phyloP scores from a whole-genome alignment of 768 basidiomycete genomes.

The Sporobolomyces phaffii region DNA sequence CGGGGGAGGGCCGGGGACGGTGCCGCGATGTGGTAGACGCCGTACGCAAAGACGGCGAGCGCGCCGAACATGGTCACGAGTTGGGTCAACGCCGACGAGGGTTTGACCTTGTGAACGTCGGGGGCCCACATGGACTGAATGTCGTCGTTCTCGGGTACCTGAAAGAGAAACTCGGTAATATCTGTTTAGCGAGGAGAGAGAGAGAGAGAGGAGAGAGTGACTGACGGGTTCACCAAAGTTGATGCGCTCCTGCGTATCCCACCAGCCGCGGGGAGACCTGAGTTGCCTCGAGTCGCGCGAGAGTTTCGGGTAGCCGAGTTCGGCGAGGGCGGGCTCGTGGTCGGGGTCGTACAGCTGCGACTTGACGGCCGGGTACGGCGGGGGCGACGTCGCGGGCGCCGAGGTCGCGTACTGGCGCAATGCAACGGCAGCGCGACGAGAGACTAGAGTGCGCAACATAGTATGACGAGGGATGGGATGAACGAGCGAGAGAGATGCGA shows the following conservation, averaged over 20 bases:
- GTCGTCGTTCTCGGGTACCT: slow-evolving; percentile 50
- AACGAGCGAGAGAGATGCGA: background rate
- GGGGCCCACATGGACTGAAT: slow-evolving; percentile 49
- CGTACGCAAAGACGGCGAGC: slow-evolving; percentile 34
- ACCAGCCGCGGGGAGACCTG: slow-evolving; percentile 46
- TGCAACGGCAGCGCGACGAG: background rate
- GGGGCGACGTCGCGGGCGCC: slow-evolving; percentile 4
- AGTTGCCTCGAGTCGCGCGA: slow-evolving; percentile 45
- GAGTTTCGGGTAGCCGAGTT: slow-evolving; percentile 47
- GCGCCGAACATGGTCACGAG: slow-evolving; percentile 44
- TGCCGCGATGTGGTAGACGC: slow-evolving; percentile 18
- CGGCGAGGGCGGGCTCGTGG: slow-evolving; percentile 38
- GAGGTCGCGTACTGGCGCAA: slow-evolving; percentile 13
- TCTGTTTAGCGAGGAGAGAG: background rate
- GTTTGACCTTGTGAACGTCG: slow-evolving; percentile 46
- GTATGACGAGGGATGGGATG: background rate
- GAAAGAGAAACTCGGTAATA: background rate
- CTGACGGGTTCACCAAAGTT: slow-evolving; percentile 49
- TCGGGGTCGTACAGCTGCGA: slow-evolving; percentile 20
- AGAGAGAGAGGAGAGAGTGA: slow-evolving; percentile 3
- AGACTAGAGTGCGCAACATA: slow-evolving; percentile 9
- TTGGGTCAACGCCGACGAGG: slow-evolving; percentile 45
- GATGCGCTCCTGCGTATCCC: slow-evolving; percentile 49
- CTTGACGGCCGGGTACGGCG: slow-evolving; percentile 6
- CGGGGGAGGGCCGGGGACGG: slow-evolving; percentile 31